Evolutionary conservation across 2,329 filamentous ascomycete species (phyloP).

Genomic region (Fusarium penzigii): DNA sequence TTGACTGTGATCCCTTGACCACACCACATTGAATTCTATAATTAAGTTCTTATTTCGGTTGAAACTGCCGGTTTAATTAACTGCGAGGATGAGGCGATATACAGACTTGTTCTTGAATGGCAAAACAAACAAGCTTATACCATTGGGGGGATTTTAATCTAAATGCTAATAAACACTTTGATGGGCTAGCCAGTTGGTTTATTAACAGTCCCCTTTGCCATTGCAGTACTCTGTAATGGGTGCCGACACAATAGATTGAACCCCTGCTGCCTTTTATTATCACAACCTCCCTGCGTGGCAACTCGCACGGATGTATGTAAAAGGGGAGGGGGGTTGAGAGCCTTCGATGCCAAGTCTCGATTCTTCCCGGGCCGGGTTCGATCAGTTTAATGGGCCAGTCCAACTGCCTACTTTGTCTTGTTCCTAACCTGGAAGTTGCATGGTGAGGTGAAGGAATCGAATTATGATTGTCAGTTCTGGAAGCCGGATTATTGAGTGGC

Average conservation of each 20-base stretch:
- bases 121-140: neutral
- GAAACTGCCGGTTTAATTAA: neutral
- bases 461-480: neutral
- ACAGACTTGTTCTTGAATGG: neutral
- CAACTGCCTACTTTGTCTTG: neutral
- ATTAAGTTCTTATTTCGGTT: neutral
- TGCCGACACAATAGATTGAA: neutral
- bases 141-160: neutral
- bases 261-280: neutral
- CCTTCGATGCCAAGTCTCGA: constrained; percentile 20
- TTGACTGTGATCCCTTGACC: neutral
- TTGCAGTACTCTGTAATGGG: neutral
- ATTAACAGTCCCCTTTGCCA: neutral
- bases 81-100: neutral
- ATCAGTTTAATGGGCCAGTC: neutral
- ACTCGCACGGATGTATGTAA: constrained; percentile 2
- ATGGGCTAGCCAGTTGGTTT: neutral
- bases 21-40: neutral
- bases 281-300: neutral
- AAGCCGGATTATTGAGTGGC: neutral
- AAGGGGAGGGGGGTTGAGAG: neutral
- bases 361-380: constrained; percentile 3
- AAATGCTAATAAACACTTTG: neutral
- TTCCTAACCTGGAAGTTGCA: neutral
- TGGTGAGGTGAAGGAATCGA: too few species aligned